Evolutionary conservation across 139 green algal genomes (phyloP), one percentile per base, ranked within the genome.

Genomic region (Chlorella sp.): DNA sequence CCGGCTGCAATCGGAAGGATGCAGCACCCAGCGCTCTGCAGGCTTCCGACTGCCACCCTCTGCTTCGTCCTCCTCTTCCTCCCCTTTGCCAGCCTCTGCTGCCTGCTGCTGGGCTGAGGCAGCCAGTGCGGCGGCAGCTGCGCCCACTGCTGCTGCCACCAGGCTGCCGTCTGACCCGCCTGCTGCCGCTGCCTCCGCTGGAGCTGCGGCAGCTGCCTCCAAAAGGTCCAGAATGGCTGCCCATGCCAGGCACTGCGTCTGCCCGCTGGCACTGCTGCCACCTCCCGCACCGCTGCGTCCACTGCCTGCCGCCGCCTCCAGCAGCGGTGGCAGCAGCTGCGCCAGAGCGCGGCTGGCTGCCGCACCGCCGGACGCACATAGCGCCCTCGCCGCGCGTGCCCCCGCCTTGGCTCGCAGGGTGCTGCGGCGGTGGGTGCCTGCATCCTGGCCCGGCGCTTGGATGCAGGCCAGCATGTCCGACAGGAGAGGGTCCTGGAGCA

Each of bases 311-410:
- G 32, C 79, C 3, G 43, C 76, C 5, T 36, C 79, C 79, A 84
- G 64, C 79, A 84, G n/a, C 62, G 43, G n/a, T 8, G 79, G 79
- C 79, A 84, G 36, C 79, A 84, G 77, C 60, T 83, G 79, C 17
- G 9, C 30, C 3, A 64, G 19, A 20, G 64, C 64, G 16, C 17
- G 38, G n/a, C 19, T 32, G n/a, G 26, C 43, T 2, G 79, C 79
- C 3, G 64, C 16, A 30, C 79, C 79, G 43, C 79, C 79, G 5
- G 64, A 44, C 17, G 43, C 32, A 26, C 64, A 75, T 32, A 84
- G 64, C 44, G 79, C 79, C 64, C 7, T 46, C 4, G 64, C 64
- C 1, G 44, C 64, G 1, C 62, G 41, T 3, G 64, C 32, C 3
- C 43, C 64, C 19, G 32, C 62, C 62, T 30, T 34, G 32, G 79